Base-by-base conservation (phyloP, 2,329 filamentous ascomycete species). In the Alternaria ethzedia region DNA sequence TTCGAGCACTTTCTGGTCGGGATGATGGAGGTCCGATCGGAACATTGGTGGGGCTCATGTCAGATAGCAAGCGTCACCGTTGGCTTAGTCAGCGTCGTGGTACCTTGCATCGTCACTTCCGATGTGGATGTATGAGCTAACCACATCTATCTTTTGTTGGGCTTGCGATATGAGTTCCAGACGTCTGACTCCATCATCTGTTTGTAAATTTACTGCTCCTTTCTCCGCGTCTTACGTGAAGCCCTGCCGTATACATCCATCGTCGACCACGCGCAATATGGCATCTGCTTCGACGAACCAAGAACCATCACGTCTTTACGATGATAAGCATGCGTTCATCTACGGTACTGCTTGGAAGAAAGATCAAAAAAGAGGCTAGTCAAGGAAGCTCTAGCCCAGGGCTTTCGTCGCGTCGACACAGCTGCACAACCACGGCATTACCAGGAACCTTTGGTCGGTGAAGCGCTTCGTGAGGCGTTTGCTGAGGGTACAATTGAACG, bases 321-420 rank as follows among this genome's bases (percentile, higher is more conserved):
- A 69, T 50, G 63, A 55, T 3, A 49, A 70, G 28, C 68, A 70
- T 11, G 66, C 80, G 5, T 84, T 88, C 67, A 81, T 96, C 66
- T 96, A 96, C 77, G 92, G 92, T 55, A 95, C 92, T 3, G 92
- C 92, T n/a, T 95, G 92, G 92, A 96, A 96, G 79, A 90, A 90
- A 72, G 88, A 90, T 1, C 81, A 81, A 17, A 93, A 0, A 84
- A 86, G 20, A 82, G 86, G 58, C 83, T 95, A 3, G 92, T 96
- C 21, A 87, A 90, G 70, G 79, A 85, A 66, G 92, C 93, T 2
- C 75, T 96, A 32, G 83, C 83, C 47, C 82, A 86, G 47, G 92
- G 92, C 6, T 96, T 95, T 71, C 85, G 88, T 30, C 91, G 84
- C 50, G 82, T 96, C 63, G 92, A 96, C 75, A 95, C 92, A 0